Conservation (phyloP, 2,329 filamentous ascomycete genomes). For the Nemania abortiva region DNA sequence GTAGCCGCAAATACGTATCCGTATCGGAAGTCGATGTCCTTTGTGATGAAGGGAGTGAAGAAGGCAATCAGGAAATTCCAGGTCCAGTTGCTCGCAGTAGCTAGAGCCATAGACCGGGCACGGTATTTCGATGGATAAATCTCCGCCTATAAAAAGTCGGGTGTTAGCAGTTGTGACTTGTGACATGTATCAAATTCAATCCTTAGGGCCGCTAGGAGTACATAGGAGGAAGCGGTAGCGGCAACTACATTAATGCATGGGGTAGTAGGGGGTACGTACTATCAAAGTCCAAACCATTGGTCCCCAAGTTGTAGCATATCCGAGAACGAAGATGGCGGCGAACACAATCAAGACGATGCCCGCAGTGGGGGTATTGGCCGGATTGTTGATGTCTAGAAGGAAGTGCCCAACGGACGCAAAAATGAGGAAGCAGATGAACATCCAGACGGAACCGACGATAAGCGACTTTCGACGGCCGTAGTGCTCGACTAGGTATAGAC, state of each 20-base stretch:
- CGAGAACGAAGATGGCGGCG: conserved; percentile 72
- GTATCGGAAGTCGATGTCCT: conserved; percentile 77
- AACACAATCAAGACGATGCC: conserved; percentile 74
- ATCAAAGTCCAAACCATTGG: conserved; percentile 75
- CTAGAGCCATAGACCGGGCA: conserved; percentile 70
- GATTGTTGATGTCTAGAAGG: conserved; percentile 54
- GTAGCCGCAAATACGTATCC: conserved; percentile 82
- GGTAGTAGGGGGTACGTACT: not conserved
- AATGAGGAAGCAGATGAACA: conserved; percentile 70
- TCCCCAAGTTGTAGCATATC: conserved; percentile 75
- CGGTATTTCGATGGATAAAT: conserved; percentile 74
- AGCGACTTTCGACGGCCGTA: conserved; percentile 74
- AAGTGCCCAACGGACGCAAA: conserved; percentile 67
- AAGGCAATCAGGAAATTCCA: conserved; percentile 83
- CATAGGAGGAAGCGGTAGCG: not conserved
- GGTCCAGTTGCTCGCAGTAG: conserved; percentile 73
- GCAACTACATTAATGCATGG: not conserved
- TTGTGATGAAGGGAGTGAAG: conserved; percentile 83
- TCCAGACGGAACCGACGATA: conserved; percentile 72
- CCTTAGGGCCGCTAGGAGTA: not conserved
- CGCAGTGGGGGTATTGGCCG: conserved; percentile 55
- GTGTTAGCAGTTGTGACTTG: not conserved
- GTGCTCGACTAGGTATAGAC: conserved; percentile 77
- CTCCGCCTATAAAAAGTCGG: conserved; percentile 57
- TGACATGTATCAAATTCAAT: not conserved